Evolutionary conservation across 805 yeast species (phyloP), one percentile per base, ranked within the genome.

Genomic region (Grigorovia humatica): DNA sequence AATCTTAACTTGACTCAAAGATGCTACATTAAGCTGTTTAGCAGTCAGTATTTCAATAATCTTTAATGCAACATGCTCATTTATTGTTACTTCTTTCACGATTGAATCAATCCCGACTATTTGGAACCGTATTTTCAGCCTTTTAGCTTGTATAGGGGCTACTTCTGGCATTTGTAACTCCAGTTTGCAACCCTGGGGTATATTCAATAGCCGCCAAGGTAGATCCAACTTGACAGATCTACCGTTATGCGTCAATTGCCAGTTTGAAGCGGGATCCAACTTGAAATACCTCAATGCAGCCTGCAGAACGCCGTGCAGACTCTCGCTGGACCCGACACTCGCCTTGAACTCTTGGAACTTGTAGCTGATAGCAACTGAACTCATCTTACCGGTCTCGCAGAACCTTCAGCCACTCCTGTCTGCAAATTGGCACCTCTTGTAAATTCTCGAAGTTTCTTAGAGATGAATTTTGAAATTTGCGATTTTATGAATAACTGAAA

Each of bases 171-270:
- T 17, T 17, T 5, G 42, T 20, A 75, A 54, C 8, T 62, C 61
- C 40, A 77, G 51, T 46, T 73, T 76, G 17, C 70, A 72, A 12
- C 80, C 80, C 6, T 69, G 62, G 1, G 79, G 75, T 18, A 77
- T 55, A 49, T 72, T 71, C 15, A 72, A 57, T 17, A 76, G 57
- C 52, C 80, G 65, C 54, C 73, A 60, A 0, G 81, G 80, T 38
- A 76, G 52, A 40, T 72, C 68, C 15, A 68, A 55, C 5, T 74
- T 70, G 19, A 76, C 49, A 7, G 58, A 57, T 1, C 59, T 61
- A 38, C 60, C 65, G 5, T 70, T 69, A 51, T 73, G 72, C 29
- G 54, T 40, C 11, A 66, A 52, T 7, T 49, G 38, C 67, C 70
- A 61, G 43, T 52, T 18, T 27, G 46, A 50, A 12, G 50, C 52